Evolutionary conservation across 768 basidiomycete species (phyloP).

Genomic region (Termitomyces sp.): DNA sequence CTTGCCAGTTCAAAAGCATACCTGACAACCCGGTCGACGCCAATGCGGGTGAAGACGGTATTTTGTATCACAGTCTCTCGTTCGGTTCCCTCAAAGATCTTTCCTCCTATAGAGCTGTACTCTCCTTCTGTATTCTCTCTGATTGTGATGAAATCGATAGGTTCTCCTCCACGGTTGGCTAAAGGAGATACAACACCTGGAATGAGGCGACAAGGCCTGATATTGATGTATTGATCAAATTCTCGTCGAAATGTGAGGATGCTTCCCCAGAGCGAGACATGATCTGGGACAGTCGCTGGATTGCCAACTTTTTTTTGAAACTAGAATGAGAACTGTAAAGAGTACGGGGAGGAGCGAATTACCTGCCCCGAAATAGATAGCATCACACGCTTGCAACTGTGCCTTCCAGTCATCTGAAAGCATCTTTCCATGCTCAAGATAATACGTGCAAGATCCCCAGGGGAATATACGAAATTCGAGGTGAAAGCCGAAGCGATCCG

Average conservation of each 20-base stretch:
- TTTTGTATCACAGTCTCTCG: constrained; percentile 40
- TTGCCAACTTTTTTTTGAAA: constrained; percentile 34
- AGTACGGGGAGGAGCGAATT: neutral
- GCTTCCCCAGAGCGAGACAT: constrained; percentile 54
- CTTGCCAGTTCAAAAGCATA: constrained; percentile 53
- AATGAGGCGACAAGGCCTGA: constrained; percentile 46
- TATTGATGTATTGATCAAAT: constrained; percentile 48
- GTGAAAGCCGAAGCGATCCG: constrained; percentile 39
- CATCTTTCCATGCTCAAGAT: constrained; percentile 42
- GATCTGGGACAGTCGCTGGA: constrained; percentile 48
- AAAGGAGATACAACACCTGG: constrained; percentile 45
- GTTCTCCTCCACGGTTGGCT: constrained; percentile 34
- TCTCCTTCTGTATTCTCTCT: constrained; percentile 58
- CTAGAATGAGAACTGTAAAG: constrained; percentile 3
- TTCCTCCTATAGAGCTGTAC: constrained; percentile 46
- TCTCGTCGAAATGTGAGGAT: constrained; percentile 48
- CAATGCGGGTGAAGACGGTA: constrained; percentile 46
- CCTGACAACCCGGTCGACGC: constrained; percentile 45
- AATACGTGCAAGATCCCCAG: constrained; percentile 47
- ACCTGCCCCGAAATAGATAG: constrained; percentile 48
- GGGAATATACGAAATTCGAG: constrained; percentile 43
- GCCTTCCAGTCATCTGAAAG: constrained; percentile 40
- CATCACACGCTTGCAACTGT: constrained; percentile 36
- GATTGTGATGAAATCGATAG: constrained; percentile 51
- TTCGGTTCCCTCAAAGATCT: constrained; percentile 37